Evolutionary conservation across 768 basidiomycete species (phyloP).

Genomic region (Pleurotus platypus): DNA sequence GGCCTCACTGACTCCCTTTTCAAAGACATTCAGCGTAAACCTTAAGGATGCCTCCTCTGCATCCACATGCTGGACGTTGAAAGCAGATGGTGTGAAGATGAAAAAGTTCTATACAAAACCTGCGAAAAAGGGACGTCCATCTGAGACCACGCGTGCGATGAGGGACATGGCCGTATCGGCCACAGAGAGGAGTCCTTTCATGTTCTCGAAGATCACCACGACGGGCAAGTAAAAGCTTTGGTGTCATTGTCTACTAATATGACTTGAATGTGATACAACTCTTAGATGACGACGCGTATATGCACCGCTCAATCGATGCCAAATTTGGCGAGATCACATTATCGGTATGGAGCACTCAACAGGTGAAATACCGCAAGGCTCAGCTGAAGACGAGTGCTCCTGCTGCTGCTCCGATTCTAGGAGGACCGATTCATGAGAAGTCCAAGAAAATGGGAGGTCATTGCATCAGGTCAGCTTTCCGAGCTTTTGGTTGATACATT

Average conservation of each 20-base stretch:
- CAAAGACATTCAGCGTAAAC: not conserved
- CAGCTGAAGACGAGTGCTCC: not conserved
- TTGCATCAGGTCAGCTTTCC: constrained; percentile 18
- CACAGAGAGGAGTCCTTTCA: not conserved
- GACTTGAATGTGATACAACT: not conserved
- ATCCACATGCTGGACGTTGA: too few species aligned
- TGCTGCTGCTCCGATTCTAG: not conserved
- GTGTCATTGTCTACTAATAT: too few species aligned
- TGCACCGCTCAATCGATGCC: not conserved
- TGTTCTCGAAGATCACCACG: constrained; percentile 7
- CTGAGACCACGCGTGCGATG: not conserved
- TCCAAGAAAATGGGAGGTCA: constrained; percentile 24
- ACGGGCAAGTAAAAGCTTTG: not conserved
- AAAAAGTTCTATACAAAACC: too few species aligned
- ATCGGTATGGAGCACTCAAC: constrained; percentile 9
- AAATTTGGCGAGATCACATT: constrained; percentile 9
- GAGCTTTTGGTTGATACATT: not conserved
- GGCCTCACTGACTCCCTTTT: not conserved
- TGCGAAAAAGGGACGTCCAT: too few species aligned
- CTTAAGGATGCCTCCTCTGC: too few species aligned
- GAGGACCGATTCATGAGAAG: constrained; percentile 19
- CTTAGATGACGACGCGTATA: constrained; percentile 11
- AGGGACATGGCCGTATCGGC: not conserved
- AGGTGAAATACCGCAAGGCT: constrained; percentile 1
- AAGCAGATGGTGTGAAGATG: too few species aligned